These are phyloP conservation scores for Gaeumannomyces sp. DNA, from an alignment of 2,329 filamentous ascomycete genomes.

Conservation along the genomic window DNA sequence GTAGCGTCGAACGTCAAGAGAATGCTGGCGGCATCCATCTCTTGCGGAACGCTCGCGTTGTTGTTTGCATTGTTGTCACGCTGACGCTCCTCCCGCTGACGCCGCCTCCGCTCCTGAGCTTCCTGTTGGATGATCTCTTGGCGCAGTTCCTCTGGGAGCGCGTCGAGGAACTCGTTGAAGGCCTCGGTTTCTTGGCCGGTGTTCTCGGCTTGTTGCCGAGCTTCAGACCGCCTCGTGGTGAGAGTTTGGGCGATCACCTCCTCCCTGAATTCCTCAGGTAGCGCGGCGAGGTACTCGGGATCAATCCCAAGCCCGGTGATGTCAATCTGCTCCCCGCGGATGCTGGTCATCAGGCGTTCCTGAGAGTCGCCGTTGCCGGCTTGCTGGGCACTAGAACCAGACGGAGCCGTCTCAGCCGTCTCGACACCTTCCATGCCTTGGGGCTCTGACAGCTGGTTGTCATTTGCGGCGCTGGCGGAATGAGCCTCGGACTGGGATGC, in stretches of 20 bases:
- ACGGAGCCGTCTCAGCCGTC: slow-evolving; percentile 28
- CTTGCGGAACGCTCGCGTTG: slow-evolving; percentile 34
- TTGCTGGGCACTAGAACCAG: slow-evolving; percentile 18
- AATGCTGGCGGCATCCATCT: slow-evolving; percentile 92
- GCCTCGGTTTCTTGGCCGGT: slow-evolving; percentile 72
- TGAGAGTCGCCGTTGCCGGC: slow-evolving; percentile 16
- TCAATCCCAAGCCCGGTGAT: slow-evolving; percentile 95
- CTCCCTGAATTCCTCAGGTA: slow-evolving; percentile 94
- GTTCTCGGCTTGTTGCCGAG: slow-evolving; percentile 56
- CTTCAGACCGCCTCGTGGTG: slow-evolving; percentile 73
- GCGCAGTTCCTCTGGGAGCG: slow-evolving; percentile 82
- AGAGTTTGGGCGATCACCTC: slow-evolving; percentile 92
- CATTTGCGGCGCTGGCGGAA: slow-evolving; percentile 17
- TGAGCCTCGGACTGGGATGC: slow-evolving; percentile 32
- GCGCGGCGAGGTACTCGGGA: slow-evolving; percentile 85
- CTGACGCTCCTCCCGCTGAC: slow-evolving; percentile 73
- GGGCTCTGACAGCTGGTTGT: slow-evolving; percentile 28
- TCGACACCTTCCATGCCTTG: slow-evolving; percentile 62
- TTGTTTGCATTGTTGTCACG: slow-evolving; percentile 34
- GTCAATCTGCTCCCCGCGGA: slow-evolving; percentile 81
- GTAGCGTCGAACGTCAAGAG: slow-evolving; percentile 81
- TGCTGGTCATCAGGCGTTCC: slow-evolving; percentile 69
- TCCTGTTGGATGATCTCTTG: slow-evolving; percentile 89
- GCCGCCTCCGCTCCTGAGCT: slow-evolving; percentile 77
- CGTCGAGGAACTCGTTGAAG: slow-evolving; percentile 89